phyloP scores from a whole-genome alignment of 192 early-diverging fungal species.

The Martensiomyces pterosporus region DNA sequence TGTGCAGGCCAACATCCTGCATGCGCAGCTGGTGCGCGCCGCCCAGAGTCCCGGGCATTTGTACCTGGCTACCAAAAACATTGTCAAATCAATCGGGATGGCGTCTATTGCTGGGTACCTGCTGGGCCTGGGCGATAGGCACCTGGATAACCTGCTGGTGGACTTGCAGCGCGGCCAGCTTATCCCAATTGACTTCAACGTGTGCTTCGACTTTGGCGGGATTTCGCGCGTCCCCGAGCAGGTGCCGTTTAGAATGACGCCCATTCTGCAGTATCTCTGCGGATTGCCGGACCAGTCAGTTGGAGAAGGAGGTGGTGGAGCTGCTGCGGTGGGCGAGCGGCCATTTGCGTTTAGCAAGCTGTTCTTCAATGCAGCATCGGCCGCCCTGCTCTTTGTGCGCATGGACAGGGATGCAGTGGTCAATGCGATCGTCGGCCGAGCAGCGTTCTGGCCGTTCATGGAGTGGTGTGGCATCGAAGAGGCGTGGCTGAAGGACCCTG shows the following conservation, averaged over 20 bases:
- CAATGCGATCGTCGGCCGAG: conserved; percentile 10
- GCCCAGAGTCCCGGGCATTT: conserved; percentile 20
- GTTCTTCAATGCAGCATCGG: conserved; percentile 13
- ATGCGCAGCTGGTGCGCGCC: conserved; percentile 5
- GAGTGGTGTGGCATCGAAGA: conserved; percentile 32
- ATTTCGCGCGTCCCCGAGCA: conserved; percentile 63
- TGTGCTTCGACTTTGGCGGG: conserved; percentile 68
- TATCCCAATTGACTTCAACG: conserved; percentile 74
- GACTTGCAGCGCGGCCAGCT: conserved; percentile 49
- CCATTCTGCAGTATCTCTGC: conserved; percentile 37
- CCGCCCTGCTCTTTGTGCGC: conserved; percentile 21
- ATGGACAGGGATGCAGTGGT: conserved; percentile 29
- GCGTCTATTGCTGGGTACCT: conserved; percentile 64
- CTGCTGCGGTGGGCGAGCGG: background rate
- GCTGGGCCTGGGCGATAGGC: conserved; percentile 67
- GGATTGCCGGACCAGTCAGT: conserved; percentile 4
- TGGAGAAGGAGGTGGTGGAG: background rate
- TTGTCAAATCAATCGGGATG: conserved; percentile 32
- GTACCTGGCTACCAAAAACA: conserved; percentile 3
- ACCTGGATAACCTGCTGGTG: conserved; percentile 71
- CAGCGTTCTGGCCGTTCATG: conserved; percentile 31
- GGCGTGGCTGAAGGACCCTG: conserved; percentile 13
- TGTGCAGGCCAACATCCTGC: conserved; percentile 11
- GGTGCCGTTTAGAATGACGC: conserved; percentile 74
- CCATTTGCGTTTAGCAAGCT: conserved; percentile 20